Base-by-base conservation (phyloP, 1,284 basidiomycete species). In the Inonotus hispidus region DNA sequence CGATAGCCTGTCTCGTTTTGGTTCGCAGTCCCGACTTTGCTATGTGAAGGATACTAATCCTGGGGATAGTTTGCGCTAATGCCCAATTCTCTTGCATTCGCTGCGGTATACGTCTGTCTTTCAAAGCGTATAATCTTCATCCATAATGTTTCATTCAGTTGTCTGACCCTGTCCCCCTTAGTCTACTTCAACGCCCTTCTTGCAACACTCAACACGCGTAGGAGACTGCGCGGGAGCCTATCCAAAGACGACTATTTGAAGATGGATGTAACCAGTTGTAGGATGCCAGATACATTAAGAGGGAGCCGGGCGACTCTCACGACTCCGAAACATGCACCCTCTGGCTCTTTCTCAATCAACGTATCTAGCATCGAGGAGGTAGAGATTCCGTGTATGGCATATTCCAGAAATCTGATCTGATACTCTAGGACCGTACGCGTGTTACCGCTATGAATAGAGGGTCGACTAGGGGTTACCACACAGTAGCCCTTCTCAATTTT, bases 111-210 rank as follows among this genome's bases (percentile, higher is more conserved):
- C 16, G 16, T 16, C 3, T n/a, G 7, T 21, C 41, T 43, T 14
- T 16, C 41, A 3, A 43, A 43, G n/a, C 41, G 41, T 43, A 21
- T 16, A 16, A 14, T 43, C 32, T 4, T 8, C 32, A 8, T 32
- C 8, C 8, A 8, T 8, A 32, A 32, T 32, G 8, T 3, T 8
- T 32, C 32, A 32, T 32, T 8, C 8, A 43, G 41, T 16, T 43
- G 41, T n/a, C 11, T n/a, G 41, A 43, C 41, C 13, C 16, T 7
- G n/a, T 43, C 5, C 6, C n/a, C 16, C 13, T 23, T 27, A 58
- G 56, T 58, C 3, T 58, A 58, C 19, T 58, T 58, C 56, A 58
- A 52, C 6, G 46, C 56, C 23, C 47, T 58, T 8, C 56, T 58
- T 11, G 56, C 56, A 21, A 58, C 47, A 8, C 32, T 58, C 19